Percentiles rank a stretch among this genome's conserved stretches.
Evolutionary conservation across 2,329 filamentous ascomycete genomes (phyloP).

Genomic region (Fusarium illudens): DNA sequence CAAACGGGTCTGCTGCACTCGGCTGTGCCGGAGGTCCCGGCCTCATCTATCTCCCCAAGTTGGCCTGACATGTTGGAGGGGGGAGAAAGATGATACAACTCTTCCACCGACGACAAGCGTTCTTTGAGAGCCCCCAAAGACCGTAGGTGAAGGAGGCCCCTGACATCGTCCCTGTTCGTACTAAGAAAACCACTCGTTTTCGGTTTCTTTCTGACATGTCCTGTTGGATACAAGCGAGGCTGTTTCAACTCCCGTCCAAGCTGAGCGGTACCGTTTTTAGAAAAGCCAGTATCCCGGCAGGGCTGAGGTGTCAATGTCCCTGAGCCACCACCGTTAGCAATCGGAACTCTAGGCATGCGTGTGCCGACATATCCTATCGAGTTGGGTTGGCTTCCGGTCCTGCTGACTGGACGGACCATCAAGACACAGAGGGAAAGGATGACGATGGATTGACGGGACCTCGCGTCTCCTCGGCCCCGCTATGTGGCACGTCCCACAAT

Average conservation of each 20-base stretch:
- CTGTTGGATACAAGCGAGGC: neutral
- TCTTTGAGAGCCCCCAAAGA: neutral
- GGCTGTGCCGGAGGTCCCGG: neutral
- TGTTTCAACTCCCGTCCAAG: neutral
- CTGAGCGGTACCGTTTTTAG: neutral
- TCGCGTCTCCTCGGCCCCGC: slow-evolving; percentile 1
- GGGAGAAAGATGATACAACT: neutral
- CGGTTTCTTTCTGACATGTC: neutral
- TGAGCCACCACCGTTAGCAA: neutral
- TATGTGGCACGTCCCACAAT: slow-evolving; percentile 22
- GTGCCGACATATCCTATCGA: neutral
- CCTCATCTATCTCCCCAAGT: neutral
- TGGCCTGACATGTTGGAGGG: neutral
- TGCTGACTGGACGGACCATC: slow-evolving; percentile 1
- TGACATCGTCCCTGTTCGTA: neutral
- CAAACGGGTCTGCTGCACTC: neutral
- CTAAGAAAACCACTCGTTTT: neutral
- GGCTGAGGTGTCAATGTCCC: neutral
- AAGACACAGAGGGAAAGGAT: neutral
- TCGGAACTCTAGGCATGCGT: neutral
- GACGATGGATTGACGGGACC: slow-evolving; percentile 22
- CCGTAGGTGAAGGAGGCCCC: neutral
- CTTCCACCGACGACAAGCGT: neutral
- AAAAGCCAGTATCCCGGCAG: neutral
- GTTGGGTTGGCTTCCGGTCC: neutral